These are phyloP conservation scores for Endoconidiophora laricicola DNA, from an alignment of 2,329 filamentous ascomycete genomes.

Conservation along the genomic window DNA sequence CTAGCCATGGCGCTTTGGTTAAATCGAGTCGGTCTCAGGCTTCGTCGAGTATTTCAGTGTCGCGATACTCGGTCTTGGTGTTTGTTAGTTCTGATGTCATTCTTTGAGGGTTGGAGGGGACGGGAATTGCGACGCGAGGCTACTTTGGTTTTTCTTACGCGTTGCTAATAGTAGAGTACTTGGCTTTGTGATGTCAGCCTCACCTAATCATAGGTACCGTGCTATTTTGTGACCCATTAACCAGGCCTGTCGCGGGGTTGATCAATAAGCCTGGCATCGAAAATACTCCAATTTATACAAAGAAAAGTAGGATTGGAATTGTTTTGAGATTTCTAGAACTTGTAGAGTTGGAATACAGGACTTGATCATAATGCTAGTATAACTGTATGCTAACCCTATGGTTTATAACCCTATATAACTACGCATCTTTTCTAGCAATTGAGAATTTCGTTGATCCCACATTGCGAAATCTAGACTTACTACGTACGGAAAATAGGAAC, in stretches of 20 bases:
- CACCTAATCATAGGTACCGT: too few species aligned
- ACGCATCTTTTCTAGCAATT: too few species aligned
- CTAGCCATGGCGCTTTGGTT: constrained; percentile 9
- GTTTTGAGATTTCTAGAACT: too few species aligned
- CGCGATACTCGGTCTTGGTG: not conserved
- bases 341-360: too few species aligned
- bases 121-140: constrained; percentile 8
- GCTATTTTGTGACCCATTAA: not conserved
- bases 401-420: too few species aligned
- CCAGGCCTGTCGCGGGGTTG: not conserved
- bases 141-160: not conserved
- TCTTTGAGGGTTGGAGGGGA: not conserved
- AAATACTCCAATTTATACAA: not conserved
- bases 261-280: not conserved
- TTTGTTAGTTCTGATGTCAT: constrained; percentile 6
- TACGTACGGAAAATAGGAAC: too few species aligned
- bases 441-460: too few species aligned
- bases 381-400: too few species aligned
- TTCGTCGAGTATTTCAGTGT: too few species aligned
- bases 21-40: not conserved
- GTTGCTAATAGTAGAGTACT: constrained; percentile 3
- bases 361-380: too few species aligned
- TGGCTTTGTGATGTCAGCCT: not conserved
- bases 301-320: not conserved
- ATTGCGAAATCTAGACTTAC: too few species aligned